These are phyloP conservation scores for Pyrenophora teres DNA, from an alignment of 2,329 filamentous ascomycete species.

Conservation along the genomic window DNA sequence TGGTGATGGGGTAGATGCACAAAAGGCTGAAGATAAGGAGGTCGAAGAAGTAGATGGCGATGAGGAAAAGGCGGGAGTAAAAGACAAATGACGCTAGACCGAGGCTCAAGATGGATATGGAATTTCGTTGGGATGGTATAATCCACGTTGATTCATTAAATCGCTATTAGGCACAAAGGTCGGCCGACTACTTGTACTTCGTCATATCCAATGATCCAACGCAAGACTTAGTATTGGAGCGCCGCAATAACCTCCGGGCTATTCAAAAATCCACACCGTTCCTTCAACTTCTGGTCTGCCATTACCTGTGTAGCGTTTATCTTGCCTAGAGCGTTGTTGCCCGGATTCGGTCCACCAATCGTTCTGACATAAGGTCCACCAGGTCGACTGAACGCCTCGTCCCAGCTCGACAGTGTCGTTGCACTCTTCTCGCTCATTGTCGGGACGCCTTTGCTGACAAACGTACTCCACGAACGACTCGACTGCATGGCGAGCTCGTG, in stretches of 20 bases:
- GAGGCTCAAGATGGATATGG: background rate
- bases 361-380: conserved; percentile 29
- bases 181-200: background rate
- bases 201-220: background rate
- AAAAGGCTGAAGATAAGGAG: background rate
- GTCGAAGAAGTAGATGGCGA: too few relatives aligned
- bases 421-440: conserved; percentile 20
- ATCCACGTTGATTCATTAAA: background rate
- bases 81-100: background rate
- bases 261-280: conserved; percentile 57
- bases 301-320: conserved; percentile 34
- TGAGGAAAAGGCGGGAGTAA: too few relatives aligned
- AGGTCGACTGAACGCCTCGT: conserved; percentile 42
- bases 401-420: conserved; percentile 39
- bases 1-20: background rate
- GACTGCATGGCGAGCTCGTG: conserved; percentile 47
- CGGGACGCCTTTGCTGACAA: conserved; percentile 47
- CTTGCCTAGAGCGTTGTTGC: conserved; percentile 50
- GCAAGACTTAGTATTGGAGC: conserved; percentile 31
- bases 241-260: conserved; percentile 52
- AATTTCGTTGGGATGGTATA: background rate
- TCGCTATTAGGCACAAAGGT: background rate
- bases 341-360: conserved; percentile 53
- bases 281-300: conserved; percentile 49
- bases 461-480: conserved; percentile 57